Evolutionary conservation across 805 yeast species (phyloP).

Genomic region (Saturnispora silvae): DNA sequence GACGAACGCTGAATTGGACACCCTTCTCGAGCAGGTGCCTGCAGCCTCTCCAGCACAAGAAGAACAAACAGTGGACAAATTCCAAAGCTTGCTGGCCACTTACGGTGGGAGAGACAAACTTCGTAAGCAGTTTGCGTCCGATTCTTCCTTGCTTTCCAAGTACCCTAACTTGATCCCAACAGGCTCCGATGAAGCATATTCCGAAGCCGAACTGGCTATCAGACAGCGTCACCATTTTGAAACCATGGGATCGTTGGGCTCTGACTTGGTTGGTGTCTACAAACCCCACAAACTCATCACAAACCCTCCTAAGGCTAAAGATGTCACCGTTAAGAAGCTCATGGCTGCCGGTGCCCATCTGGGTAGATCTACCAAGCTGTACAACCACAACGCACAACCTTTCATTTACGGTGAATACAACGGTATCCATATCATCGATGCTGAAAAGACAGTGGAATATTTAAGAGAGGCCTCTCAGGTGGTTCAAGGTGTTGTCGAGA

Average conservation of each 20-base stretch:
- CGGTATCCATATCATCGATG: constrained; percentile 84
- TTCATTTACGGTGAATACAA: constrained; percentile 80
- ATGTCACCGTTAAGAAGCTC: constrained; percentile 57
- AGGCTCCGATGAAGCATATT: constrained; percentile 52
- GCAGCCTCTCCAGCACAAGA: constrained; percentile 24
- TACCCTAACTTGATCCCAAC: constrained; percentile 62
- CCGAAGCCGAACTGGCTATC: constrained; percentile 65
- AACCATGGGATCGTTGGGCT: constrained; percentile 50
- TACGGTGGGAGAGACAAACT: constrained; percentile 19
- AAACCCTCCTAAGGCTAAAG: constrained; percentile 45
- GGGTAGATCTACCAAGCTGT: constrained; percentile 77
- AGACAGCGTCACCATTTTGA: constrained; percentile 59
- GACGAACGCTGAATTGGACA: constrained; percentile 20
- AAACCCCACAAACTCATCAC: constrained; percentile 56
- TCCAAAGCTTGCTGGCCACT: constrained; percentile 20
- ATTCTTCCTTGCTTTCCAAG: constrained; percentile 21
- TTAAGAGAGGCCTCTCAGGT: constrained; percentile 78
- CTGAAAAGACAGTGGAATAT: constrained; percentile 68
- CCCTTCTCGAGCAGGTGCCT: constrained; percentile 17
- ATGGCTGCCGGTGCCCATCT: constrained; percentile 91
- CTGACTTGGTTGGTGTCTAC: constrained; percentile 52
- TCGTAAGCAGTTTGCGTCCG: constrained; percentile 15
- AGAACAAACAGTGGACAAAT: constrained; percentile 18
- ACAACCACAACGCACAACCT: constrained; percentile 77
- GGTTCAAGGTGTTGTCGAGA: constrained; percentile 68